Base-by-base conservation (phyloP, 257 asterid species). In the Fraxinus cuspidata region DNA sequence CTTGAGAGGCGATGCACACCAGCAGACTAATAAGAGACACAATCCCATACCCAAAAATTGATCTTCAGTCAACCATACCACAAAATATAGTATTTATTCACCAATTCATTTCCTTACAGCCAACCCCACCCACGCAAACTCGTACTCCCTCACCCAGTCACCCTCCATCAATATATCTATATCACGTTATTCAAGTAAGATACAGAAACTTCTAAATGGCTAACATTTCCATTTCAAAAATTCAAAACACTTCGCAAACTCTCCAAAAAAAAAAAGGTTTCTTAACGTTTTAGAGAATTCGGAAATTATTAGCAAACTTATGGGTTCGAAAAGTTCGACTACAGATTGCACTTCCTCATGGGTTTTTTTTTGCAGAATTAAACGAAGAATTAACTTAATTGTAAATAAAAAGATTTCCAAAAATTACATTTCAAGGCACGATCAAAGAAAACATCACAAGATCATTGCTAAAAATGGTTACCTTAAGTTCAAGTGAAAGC, bases 401-500 rank as follows among this genome's bases (percentile, higher is more conserved):
- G 21, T 7, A 7, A 21, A 58, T 5, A 21, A n/a, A 58, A n/a
- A n/a, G 25, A 9, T 6, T 21, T 58, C 13, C 28, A 23, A 2
- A 25, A 23, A 58, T 56, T 58, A 6, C 66, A 21, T 23, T 58
- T 58, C 28, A 58, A n/a, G 29, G 2, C 66, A 21, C 29, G 3
- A 58, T 58, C 29, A 58, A 58, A 21, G 25, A 58, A 58, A n/a
- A 58, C 25, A 58, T 58, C 10, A 7, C 28, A 58, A 21, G 9
- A 58, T n/a, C 28, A 58, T n/a, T 63, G 31, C 34, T 12, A 63
- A 10, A 63, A 23, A 63, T 25, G 9, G 60, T 11, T 83, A 81
- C 84, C 84, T 71, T 77, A 76, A 3, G 34, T 31, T 31, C 42
- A 71, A 70, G 65, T 31, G 51, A n/a, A 69, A 40, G 8, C 19